Evolutionary conservation across 2,329 filamentous ascomycete species (phyloP).

Genomic region (Cadophora malorum): DNA sequence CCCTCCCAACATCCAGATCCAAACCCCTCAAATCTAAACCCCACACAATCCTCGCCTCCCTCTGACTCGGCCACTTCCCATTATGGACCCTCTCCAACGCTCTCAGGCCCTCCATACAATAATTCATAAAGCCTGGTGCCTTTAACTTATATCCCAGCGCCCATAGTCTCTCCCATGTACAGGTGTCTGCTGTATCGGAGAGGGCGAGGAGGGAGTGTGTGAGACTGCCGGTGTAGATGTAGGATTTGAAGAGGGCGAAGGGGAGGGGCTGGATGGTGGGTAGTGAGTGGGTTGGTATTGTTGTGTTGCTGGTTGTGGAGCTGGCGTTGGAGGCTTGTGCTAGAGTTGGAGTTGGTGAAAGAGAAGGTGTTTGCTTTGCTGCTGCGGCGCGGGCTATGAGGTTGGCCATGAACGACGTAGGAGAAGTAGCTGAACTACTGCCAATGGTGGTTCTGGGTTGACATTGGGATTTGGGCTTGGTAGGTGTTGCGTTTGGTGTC

Average conservation of each 20-base stretch:
- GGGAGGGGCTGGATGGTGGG: not conserved
- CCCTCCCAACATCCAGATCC: not conserved
- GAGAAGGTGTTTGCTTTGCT: not conserved
- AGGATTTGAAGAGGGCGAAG: slow-evolving; percentile 6
- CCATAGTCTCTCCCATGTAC: not conserved
- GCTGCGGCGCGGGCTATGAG: not conserved
- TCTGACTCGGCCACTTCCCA: not conserved
- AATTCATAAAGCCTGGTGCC: not conserved
- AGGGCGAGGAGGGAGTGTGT: not conserved
- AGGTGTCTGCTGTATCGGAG: not conserved
- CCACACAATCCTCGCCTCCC: not conserved
- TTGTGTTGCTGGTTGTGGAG: not conserved
- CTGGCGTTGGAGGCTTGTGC: not conserved
- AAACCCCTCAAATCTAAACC: not conserved
- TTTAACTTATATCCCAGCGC: not conserved
- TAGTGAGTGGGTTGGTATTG: not conserved
- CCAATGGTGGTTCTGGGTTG: not conserved
- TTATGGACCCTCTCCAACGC: not conserved
- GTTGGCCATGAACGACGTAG: not conserved
- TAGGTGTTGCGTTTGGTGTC: not conserved
- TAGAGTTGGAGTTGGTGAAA: not conserved
- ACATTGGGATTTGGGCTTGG: not conserved
- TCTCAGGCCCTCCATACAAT: slow-evolving; percentile 3
- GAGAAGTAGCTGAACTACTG: not conserved
- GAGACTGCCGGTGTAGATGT: slow-evolving; percentile 1